Base-by-base conservation (phyloP, 306 rosid species). In the Sindora glabra region DNA sequence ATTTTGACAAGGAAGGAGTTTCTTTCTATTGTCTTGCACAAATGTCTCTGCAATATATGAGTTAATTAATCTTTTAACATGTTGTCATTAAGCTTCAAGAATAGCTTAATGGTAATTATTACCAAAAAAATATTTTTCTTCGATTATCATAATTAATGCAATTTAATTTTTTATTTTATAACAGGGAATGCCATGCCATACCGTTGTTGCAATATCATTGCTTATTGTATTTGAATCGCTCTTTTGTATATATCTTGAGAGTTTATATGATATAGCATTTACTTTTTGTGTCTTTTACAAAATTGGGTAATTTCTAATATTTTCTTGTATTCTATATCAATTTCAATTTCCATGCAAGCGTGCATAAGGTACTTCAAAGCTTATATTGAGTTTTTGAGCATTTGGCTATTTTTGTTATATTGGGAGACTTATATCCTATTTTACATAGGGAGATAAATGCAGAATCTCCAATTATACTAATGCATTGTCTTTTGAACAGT, bases 121-220 rank as follows among this genome's bases (percentile, higher is more conserved):
- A n/a, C n/a, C 17, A 57, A 38, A 8, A 26, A 8, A 19, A 26
- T 6, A 0, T 30, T 29, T 17, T 24, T 5, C 45, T 29, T 36
- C 34, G 26, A 14, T 44, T 34, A 29, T 53, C 34, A 19, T 32
- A 37, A 26, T 58, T 6, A 45, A 22, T 39, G 26, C 63, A 34
- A 48, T 52, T 62, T 53, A 18, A 48, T 75, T 60, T 65, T 59
- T 52, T 78, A n/a, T 80, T 45, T 79, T 75, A 65, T 89, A 78
- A 75, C 94, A 94, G 99, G 89, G 99, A 97, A 97, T 97, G 47
- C 99, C 99, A 2, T 94, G 99, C 67, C 99, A 94, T 75, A 80
- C 99, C 29, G 79, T 94, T 41, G 97, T 86, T 38, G 97, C 97
- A 8, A 77, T 74, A 23, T 97, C 97, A 8, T 81, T 94, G 84